These are phyloP conservation scores for Boletus rubescentipes DNA, from an alignment of 768 basidiomycete genomes.

Conservation along the genomic window DNA sequence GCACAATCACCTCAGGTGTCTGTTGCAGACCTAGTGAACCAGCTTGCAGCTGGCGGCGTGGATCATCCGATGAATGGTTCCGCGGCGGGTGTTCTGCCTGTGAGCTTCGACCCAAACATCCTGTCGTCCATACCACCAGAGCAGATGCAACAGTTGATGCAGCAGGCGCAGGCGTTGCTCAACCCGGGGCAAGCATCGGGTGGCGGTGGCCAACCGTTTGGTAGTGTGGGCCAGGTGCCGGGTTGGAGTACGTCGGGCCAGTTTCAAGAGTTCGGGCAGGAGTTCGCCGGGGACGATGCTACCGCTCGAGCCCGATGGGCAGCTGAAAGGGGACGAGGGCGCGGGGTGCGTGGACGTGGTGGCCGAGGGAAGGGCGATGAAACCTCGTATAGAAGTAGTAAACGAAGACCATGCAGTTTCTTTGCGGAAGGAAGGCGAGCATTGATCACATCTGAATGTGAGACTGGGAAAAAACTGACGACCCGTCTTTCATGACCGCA, in stretches of 20 bases:
- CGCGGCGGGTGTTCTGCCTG: constrained; percentile 31
- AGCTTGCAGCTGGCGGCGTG: constrained; percentile 49
- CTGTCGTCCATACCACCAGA: constrained; percentile 50
- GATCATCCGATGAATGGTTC: constrained; percentile 40
- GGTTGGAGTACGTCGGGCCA: constrained; percentile 40
- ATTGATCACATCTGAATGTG: constrained; percentile 41
- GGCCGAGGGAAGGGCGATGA: constrained; percentile 56
- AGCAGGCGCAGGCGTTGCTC: constrained; percentile 38
- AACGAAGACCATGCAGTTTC: constrained; percentile 89
- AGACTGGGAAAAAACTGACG: constrained; percentile 36
- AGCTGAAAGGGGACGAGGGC: constrained; percentile 47
- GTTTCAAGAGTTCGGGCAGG: constrained; percentile 50
- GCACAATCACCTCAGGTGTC: constrained; percentile 36
- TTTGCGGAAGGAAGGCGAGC: constrained; percentile 92
- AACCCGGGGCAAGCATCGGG: constrained; percentile 28
- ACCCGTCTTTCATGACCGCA: constrained; percentile 49
- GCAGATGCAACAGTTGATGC: constrained; percentile 62
- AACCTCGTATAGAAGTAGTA: constrained; percentile 72
- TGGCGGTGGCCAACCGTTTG: constrained; percentile 36
- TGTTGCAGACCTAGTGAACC: constrained; percentile 70
- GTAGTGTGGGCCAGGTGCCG: constrained; percentile 35
- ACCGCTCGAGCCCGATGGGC: constrained; percentile 46
- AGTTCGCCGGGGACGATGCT: constrained; percentile 44
- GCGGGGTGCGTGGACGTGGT: constrained; percentile 57
- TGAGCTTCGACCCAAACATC: constrained; percentile 44